Conservation (phyloP, 2,329 filamentous ascomycete species). For the Cyphellophora attinorum region DNA sequence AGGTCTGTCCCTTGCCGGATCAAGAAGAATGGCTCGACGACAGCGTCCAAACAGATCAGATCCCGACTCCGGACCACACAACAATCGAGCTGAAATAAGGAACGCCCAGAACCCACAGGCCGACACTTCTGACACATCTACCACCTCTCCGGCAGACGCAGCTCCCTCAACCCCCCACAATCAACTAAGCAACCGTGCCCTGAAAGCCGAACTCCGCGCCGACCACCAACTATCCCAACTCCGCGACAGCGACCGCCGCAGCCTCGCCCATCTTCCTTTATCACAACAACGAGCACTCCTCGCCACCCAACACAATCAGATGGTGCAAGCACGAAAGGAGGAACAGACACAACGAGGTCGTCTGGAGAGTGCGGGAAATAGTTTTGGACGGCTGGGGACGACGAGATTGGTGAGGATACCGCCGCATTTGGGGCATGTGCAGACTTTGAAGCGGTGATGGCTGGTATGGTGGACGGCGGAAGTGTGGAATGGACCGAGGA, state of each 20-base stretch:
- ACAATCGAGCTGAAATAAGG: constrained; percentile 5
- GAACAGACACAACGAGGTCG: constrained; percentile 7
- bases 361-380: constrained; percentile 11
- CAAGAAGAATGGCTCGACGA: constrained; percentile 1
- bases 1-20: constrained; percentile 6
- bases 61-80: neutral
- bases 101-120: no score
- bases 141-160: no score
- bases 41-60: constrained; percentile 4
- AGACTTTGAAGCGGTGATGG: constrained; percentile 10
- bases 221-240: constrained; percentile 20
- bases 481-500: no score
- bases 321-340: constrained; percentile 18
- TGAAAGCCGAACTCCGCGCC: constrained; percentile 10
- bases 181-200: constrained; percentile 10
- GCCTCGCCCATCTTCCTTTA: constrained; percentile 21
- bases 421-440: constrained; percentile 10
- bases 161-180: constrained; percentile 1
- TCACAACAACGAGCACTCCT: constrained; percentile 22
- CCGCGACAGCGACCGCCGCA: constrained; percentile 20
- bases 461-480: no score
- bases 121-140: no score
- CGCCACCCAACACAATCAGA: constrained; percentile 20
- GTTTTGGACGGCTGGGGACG: constrained; percentile 8
- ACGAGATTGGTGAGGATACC: constrained; percentile 12